phyloP scores from a whole-genome alignment of 345 rosid genomes.

The Sonneratia caseolaris region DNA sequence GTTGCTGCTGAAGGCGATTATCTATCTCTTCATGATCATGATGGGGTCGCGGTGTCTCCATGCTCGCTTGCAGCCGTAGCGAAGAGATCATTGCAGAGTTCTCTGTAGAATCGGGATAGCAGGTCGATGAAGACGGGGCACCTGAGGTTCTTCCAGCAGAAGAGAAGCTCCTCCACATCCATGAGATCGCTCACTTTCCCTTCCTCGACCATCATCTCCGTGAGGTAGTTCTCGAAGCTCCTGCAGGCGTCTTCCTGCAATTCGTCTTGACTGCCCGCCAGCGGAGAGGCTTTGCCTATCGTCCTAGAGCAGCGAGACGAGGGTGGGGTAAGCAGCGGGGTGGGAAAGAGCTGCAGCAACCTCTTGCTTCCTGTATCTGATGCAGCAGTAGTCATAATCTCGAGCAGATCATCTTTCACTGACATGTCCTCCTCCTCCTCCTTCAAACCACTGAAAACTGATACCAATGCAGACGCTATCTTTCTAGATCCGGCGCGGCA shows the following conservation, averaged over 20 bases:
- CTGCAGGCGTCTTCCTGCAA: constrained; percentile 66
- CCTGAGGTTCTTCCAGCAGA: constrained; percentile 75
- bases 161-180: constrained; percentile 84
- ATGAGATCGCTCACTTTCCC: constrained; percentile 60
- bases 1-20: background rate
- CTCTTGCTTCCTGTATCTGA: background rate
- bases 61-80: constrained; percentile 8
- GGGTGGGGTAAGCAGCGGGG: background rate
- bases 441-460: background rate
- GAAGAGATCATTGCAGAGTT: constrained; percentile 60
- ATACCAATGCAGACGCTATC: background rate
- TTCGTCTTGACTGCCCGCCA: constrained; percentile 7
- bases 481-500: background rate
- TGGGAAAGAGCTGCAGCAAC: background rate
- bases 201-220: constrained; percentile 74
- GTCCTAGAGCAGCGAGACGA: background rate
- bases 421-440: background rate
- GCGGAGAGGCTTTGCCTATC: background rate
- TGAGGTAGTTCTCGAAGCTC: constrained; percentile 76
- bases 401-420: background rate
- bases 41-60: background rate
- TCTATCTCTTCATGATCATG: background rate
- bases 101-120: constrained; percentile 71
- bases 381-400: background rate
- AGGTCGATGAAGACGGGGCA: constrained; percentile 62